Evolutionary conservation across 1,284 basidiomycete species (phyloP).

Genomic region (Schizophyllum amplum): DNA sequence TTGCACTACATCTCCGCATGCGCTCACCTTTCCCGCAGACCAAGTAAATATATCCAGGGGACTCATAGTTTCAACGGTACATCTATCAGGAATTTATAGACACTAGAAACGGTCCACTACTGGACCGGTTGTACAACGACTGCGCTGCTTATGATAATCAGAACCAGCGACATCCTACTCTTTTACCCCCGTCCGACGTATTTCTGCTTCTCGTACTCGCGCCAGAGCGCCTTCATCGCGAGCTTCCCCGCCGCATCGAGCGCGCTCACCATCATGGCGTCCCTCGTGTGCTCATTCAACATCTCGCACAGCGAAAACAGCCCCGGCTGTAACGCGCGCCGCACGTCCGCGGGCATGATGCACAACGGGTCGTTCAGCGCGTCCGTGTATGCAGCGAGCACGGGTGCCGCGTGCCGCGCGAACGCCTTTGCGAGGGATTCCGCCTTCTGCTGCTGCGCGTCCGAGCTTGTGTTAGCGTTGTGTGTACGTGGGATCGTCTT

Average conservation of each 20-base stretch:
- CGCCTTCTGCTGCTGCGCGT: slow-evolving; percentile 37
- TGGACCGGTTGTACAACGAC: not conserved
- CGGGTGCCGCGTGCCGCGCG: slow-evolving; percentile 76
- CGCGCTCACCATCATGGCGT: slow-evolving; percentile 71
- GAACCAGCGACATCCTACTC: not conserved
- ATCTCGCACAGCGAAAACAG: slow-evolving; percentile 77
- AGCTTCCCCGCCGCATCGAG: slow-evolving; percentile 70
- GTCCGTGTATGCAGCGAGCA: slow-evolving; percentile 74
- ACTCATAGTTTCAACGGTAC: not conserved
- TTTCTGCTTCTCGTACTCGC: slow-evolving; percentile 76
- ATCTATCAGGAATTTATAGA: not conserved
- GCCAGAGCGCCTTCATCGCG: slow-evolving; percentile 78
- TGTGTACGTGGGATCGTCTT: slow-evolving; percentile 57
- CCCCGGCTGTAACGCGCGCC: slow-evolving; percentile 70
- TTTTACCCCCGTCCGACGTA: slow-evolving; percentile 77
- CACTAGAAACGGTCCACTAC: not conserved
- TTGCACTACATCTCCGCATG: too few relatives aligned
- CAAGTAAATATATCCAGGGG: not conserved
- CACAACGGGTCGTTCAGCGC: slow-evolving; percentile 67
- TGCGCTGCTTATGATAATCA: not conserved
- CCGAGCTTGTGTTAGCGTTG: slow-evolving; percentile 25
- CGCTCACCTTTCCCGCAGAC: too few relatives aligned
- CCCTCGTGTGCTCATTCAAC: slow-evolving; percentile 71
- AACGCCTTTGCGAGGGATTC: slow-evolving; percentile 76
- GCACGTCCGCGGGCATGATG: slow-evolving; percentile 47